These are phyloP conservation scores for Balakata baccata DNA, from an alignment of 345 rosid genomes.

Conservation along the genomic window DNA sequence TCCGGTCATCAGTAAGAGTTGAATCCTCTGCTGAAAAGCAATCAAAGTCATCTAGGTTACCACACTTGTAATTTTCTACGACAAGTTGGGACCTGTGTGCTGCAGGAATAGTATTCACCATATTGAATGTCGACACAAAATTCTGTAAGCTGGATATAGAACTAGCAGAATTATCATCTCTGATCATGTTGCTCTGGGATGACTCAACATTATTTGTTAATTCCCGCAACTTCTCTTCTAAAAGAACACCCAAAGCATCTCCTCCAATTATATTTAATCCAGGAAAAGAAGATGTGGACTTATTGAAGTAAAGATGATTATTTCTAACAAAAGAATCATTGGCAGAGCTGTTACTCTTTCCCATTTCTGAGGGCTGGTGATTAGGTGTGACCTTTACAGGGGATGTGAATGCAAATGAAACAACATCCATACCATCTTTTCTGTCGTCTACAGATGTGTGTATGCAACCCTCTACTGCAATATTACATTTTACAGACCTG, in stretches of 20 bases:
- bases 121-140: constrained; percentile 26
- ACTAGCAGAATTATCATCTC: constrained; percentile 38
- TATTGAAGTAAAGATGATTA: constrained; percentile 22
- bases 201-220: constrained; percentile 57
- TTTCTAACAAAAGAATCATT: constrained; percentile 22
- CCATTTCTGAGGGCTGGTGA: constrained; percentile 30
- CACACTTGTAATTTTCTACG: constrained; percentile 27
- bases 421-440: constrained; percentile 59
- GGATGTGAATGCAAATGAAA: constrained; percentile 84
- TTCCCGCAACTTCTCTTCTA: constrained; percentile 77
- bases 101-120: constrained; percentile 27
- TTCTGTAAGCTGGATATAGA: constrained; percentile 37
- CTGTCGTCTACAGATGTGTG: constrained; percentile 27
- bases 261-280: constrained; percentile 45
- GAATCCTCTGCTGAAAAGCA: constrained; percentile 34
- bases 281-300: constrained; percentile 33
- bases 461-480: constrained; percentile 35
- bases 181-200: constrained; percentile 42
- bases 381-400: constrained; percentile 49
- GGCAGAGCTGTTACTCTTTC: constrained; percentile 24
- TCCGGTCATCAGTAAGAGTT: constrained; percentile 24
- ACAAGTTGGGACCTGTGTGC: constrained; percentile 36
- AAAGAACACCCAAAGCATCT: constrained; percentile 53
- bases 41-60: constrained; percentile 34
- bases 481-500: constrained; percentile 41